Base-by-base conservation (phyloP, 2,329 filamentous ascomycete genomes). In the Arthroderma uncinatum region DNA sequence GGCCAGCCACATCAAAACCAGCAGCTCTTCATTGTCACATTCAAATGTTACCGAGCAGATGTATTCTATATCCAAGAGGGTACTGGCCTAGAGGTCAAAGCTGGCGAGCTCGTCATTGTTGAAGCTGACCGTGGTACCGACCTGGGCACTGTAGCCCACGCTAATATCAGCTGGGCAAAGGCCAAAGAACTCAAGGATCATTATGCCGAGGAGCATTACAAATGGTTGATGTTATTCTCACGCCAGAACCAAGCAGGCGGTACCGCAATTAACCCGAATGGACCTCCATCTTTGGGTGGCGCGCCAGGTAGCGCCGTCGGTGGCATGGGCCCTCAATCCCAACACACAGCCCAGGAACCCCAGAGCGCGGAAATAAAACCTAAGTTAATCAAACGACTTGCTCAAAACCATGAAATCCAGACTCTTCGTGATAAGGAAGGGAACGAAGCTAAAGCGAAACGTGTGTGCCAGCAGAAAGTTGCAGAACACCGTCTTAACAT, bases 191-290 rank as follows among this genome's bases (percentile, higher is more conserved):
- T 90, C 63, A 95, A 96, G 70, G 89, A 94, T 64, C 85, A 93
- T 64, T 94, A 92, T 63, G 87, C 87, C 1, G 89, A 96, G 69
- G 90, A 97, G 69, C 93, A 98, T 70, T 96, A 95, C 74, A 91
- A 90, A 67, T 97, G 92, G 89, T 79, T 98, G 55, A 95, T 97
- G 87, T 93, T 97, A 87, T 98, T 96, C 71, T 95, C 90, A 1
- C 85, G 90, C 69, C 87, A 83, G 67, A 88, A 74, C 63, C 78
- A 69, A 62, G 70, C 70, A 56, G 75, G 74, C 23, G 44, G 44
- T n/a, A 69, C 71, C 2, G 68, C 72, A 4, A 68, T 72, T 50
- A 71, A 70, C 59, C 64, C 73, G 9, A 68, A 70, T 54, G 83
- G 85, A 28, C 79, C 85, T 72, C 79, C 84, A 8, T 79, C 81